Conservation (phyloP, 2,329 filamentous ascomycete species). For the Dothideomycetes sp. region DNA sequence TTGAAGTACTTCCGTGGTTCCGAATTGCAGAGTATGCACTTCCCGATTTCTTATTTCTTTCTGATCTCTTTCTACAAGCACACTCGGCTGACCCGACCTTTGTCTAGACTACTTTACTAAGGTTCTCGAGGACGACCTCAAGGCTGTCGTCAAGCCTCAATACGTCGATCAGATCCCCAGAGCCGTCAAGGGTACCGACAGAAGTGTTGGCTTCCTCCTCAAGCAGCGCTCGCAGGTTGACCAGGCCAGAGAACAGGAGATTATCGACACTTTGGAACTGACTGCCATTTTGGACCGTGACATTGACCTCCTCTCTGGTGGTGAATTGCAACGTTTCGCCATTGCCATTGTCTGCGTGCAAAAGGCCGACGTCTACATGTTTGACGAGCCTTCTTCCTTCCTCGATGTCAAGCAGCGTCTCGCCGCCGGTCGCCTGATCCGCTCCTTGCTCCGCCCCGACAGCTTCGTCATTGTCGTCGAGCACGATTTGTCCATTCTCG, state of each 20-base stretch:
- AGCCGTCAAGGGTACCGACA: conserved; percentile 68
- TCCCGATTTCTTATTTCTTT: no score
- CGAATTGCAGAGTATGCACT: conserved; percentile 93
- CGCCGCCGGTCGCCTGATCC: conserved; percentile 82
- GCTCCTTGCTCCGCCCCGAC: conserved; percentile 75
- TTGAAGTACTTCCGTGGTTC: conserved; percentile 97
- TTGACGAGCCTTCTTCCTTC: conserved; percentile 97
- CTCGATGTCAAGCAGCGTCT: conserved; percentile 99
- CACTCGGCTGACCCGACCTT: no score
- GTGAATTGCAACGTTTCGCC: conserved; percentile 95
- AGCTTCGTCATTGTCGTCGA: conserved; percentile 98
- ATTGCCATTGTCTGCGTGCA: conserved; percentile 94
- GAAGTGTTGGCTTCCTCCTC: conserved; percentile 71
- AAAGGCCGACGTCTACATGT: conserved; percentile 98
- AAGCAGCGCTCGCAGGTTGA: conserved; percentile 65
- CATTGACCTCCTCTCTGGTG: conserved; percentile 82
- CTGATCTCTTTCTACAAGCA: no score
- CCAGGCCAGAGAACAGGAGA: conserved; percentile 60
- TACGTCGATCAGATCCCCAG: conserved; percentile 98
- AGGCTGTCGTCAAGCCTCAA: conserved; percentile 97
- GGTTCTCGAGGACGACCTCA: conserved; percentile 90
- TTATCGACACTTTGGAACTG: conserved; percentile 76
- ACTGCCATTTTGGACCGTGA: conserved; percentile 87
- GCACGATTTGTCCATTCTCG: conserved; percentile 96
- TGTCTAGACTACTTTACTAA: conserved; percentile 99